Evolutionary conservation across 768 basidiomycete species (phyloP), one percentile per base, ranked within the genome.

Genomic region (Lactifluus subvellereus): DNA sequence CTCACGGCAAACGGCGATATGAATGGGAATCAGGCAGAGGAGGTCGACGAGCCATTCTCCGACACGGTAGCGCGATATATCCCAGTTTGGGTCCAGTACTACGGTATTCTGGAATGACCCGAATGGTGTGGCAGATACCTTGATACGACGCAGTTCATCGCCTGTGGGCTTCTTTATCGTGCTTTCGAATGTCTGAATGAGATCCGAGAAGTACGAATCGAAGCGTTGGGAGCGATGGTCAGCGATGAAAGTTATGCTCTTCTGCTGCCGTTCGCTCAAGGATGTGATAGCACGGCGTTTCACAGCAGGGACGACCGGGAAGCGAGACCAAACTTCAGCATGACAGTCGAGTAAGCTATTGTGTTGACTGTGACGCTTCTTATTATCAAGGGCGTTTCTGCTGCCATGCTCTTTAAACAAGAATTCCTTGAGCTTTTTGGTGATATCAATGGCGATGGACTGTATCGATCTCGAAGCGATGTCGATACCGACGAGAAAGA

Each of bases 1-100:
- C 22, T 22, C 22, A 2, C 22, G 22, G 22, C 22, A 22, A 22
- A 22, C 22, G 22, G 22, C 22, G 22, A 22, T 22, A 22, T 22
- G 22, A 22, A 22, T 22, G 22, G 22, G 22, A 22, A 22, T 85
- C 35, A 86, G 72, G 60, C 85, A 86, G 1, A 86, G 64, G 9
- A 86, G 69, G 14, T 84, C 81, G 0, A 82, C 82, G 0, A 86
- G 69, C 86, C 86, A 86, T 69, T 87, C 84, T 42, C 85, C 85
- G 0, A 22, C 22, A 22, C 22, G 22, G 22, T 22, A 22, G 22
- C 22, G 22, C 22, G 22, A 22, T 22, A 22, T 22, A 22, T 22
- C 22, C 22, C 22, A 22, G 22, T 22, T 22, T 2, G 22, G 22
- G 22, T 22, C 22, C 22, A 22, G 22, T 22, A 22, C 22, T 22